Percentiles rank a stretch among this genome's conserved stretches.
Conservation (phyloP, 257 asterid species). For the Plantago ovata region DNA sequence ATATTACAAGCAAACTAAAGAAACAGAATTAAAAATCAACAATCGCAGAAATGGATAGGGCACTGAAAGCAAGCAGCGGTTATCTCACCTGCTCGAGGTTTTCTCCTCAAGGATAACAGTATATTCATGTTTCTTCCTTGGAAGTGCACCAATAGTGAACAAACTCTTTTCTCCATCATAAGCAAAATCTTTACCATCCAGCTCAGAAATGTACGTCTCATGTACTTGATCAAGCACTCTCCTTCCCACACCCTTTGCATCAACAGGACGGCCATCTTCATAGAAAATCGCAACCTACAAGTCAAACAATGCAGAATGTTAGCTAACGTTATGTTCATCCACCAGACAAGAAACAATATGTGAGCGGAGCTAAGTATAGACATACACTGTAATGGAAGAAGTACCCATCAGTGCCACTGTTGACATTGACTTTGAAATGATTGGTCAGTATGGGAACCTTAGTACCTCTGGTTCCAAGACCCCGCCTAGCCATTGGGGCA, state of each 20-base stretch:
- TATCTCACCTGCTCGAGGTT: slow-evolving; percentile 57
- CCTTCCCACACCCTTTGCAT: slow-evolving; percentile 91
- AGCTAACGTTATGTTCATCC: neutral
- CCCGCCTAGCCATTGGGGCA: slow-evolving; percentile 79
- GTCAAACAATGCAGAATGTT: neutral
- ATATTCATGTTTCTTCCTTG: slow-evolving; percentile 77
- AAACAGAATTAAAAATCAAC: no score
- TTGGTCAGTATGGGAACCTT: slow-evolving; percentile 70
- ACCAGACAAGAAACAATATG: neutral
- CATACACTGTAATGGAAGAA: slow-evolving; percentile 93
- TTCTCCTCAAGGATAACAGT: slow-evolving; percentile 83
- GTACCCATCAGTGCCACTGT: slow-evolving; percentile 55
- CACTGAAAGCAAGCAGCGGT: no score
- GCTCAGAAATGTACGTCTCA: slow-evolving; percentile 62
- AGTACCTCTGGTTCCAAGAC: slow-evolving; percentile 69
- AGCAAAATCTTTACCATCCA: slow-evolving; percentile 77
- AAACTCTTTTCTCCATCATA: slow-evolving; percentile 92
- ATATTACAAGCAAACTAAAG: neutral
- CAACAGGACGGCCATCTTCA: slow-evolving; percentile 94
- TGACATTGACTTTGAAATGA: slow-evolving; percentile 77
- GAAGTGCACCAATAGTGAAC: slow-evolving; percentile 86
- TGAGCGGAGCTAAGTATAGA: neutral
- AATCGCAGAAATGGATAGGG: no score
- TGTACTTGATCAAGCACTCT: slow-evolving; percentile 79
- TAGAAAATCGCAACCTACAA: slow-evolving; percentile 79